These are phyloP conservation scores for Talaromyces rugulosus DNA, from an alignment of 2,329 filamentous ascomycete species.

Conservation along the genomic window DNA sequence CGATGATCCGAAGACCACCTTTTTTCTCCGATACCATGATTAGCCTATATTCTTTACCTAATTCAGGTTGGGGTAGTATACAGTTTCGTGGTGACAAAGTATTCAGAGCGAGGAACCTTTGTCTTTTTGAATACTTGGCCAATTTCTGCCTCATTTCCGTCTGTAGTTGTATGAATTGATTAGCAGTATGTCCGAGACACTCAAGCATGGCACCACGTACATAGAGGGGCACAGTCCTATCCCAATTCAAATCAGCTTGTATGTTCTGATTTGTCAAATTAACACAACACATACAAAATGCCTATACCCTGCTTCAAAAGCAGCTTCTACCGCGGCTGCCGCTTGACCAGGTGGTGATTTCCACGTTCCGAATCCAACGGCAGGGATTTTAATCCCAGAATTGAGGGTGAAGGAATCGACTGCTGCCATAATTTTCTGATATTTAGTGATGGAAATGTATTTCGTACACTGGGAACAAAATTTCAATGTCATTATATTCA, in stretches of 20 bases:
- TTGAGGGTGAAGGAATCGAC: slow-evolving; percentile 49
- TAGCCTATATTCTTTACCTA: not conserved
- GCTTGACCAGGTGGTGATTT: slow-evolving; percentile 50
- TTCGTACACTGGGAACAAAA: not conserved
- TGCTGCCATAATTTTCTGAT: slow-evolving; percentile 51
- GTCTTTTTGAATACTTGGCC: slow-evolving; percentile 47
- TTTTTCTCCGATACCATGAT: slow-evolving; percentile 8
- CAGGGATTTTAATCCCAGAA: slow-evolving; percentile 59
- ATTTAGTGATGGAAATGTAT: not conserved
- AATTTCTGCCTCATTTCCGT: slow-evolving; percentile 38
- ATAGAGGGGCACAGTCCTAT: slow-evolving; percentile 7
- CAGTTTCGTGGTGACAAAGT: slow-evolving; percentile 54
- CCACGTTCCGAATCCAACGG: slow-evolving; percentile 62
- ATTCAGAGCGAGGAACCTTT: slow-evolving; percentile 42
- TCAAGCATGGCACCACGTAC: not conserved
- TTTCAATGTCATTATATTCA: not conserved
- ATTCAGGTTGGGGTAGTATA: not conserved
- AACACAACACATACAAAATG: slow-evolving; percentile 1
- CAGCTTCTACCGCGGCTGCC: slow-evolving; percentile 43
- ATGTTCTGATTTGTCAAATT: not conserved
- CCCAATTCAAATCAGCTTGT: not conserved
- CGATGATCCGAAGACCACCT: slow-evolving; percentile 27
- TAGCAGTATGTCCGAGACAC: not conserved
- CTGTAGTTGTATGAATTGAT: not conserved
- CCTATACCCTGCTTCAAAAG: slow-evolving; percentile 6